These are phyloP conservation scores for Sclerotinia nivalis DNA, from an alignment of 2,329 filamentous ascomycete species.

Conservation along the genomic window DNA sequence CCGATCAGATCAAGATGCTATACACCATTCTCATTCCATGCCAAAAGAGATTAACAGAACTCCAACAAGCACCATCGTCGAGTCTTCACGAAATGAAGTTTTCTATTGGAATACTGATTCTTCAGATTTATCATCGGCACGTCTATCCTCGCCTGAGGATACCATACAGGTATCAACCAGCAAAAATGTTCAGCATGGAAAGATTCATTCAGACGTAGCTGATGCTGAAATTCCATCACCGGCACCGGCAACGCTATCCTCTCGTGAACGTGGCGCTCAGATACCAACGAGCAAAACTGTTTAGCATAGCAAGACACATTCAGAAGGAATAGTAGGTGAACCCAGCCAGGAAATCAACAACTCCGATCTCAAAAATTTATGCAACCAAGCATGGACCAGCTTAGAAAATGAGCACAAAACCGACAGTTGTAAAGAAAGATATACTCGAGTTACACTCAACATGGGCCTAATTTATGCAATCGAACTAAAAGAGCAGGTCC, in stretches of 20 bases:
- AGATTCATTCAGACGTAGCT: no score
- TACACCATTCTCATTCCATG: background rate
- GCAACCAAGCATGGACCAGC: background rate
- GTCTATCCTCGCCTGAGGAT: no score
- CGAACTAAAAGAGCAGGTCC: background rate
- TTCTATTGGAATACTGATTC: background rate
- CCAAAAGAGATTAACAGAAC: background rate
- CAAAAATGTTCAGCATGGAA: no score
- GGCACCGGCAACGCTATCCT: no score
- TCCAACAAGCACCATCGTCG: background rate
- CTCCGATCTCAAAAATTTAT: background rate
- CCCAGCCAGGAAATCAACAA: no score
- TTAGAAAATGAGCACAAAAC: background rate
- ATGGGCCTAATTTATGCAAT: background rate
- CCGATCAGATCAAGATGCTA: background rate
- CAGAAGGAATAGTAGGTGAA: background rate
- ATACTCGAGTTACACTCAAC: background rate
- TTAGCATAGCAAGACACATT: background rate
- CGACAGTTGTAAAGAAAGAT: background rate
- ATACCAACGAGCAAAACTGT: background rate
- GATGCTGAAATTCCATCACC: background rate
- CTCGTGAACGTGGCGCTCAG: background rate
- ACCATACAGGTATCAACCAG: background rate
- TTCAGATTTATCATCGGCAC: background rate
- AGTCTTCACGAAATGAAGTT: background rate